These are phyloP conservation scores for Pseudohyphozyma bogoriensis DNA, from an alignment of 768 basidiomycete species.

Conservation along the genomic window DNA sequence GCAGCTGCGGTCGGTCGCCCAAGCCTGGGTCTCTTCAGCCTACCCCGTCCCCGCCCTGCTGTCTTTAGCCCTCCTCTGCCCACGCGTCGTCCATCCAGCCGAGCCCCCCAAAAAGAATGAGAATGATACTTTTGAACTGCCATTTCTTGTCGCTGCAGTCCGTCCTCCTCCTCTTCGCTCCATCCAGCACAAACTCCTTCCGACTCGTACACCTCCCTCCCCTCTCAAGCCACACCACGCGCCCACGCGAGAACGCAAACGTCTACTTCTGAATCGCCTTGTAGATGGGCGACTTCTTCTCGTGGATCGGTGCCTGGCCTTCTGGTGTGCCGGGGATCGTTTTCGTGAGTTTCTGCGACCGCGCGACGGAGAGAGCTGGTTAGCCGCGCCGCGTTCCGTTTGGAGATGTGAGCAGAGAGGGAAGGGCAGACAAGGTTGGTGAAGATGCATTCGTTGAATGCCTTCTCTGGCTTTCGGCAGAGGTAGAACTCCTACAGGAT, in stretches of 20 bases:
- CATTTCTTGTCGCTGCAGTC: too few species aligned
- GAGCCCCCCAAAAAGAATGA: too few species aligned
- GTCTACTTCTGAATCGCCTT: slow-evolving; percentile 69
- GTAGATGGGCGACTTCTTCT: slow-evolving; percentile 68
- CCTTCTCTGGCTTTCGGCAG: slow-evolving; percentile 79
- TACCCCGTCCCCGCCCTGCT: too few species aligned
- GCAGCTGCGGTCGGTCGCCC: too few species aligned
- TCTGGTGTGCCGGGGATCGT: slow-evolving; percentile 78
- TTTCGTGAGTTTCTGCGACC: slow-evolving; percentile 69
- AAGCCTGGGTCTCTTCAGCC: too few species aligned
- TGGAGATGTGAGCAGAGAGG: neutral
- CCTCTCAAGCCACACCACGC: too few species aligned
- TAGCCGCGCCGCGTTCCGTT: neutral
- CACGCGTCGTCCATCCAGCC: too few species aligned
- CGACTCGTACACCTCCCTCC: too few species aligned
- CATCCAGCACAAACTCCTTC: too few species aligned
- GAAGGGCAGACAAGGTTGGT: neutral
- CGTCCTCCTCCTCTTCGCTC: too few species aligned
- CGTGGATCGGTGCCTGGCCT: slow-evolving; percentile 75
- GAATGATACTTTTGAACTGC: too few species aligned
- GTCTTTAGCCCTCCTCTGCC: too few species aligned
- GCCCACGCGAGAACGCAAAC: neutral
- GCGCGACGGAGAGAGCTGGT: neutral
- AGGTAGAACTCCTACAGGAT: slow-evolving; percentile 63
- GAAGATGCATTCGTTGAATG: slow-evolving; percentile 38